A percentile compares a stretch with the other conserved stretches of the same genome.
Evolutionary conservation across 2,329 filamentous ascomycete genomes (phyloP).

Genomic region (Epichloe festucae): DNA sequence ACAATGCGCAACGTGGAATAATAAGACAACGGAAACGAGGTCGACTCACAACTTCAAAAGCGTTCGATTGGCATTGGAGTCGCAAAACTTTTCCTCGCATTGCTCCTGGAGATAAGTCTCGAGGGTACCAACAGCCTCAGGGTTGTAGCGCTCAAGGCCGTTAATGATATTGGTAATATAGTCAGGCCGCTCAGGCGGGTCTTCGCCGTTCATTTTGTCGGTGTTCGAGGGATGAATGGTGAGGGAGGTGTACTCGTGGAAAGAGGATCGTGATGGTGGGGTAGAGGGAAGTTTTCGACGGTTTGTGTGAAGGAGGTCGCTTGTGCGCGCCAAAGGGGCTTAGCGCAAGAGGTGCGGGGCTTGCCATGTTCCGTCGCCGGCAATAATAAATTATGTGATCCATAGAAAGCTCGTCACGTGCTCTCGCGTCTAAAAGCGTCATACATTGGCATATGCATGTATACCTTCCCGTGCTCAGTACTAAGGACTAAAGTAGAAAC

Average conservation of each 20-base stretch:
- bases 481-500: too few species aligned
- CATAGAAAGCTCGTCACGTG: slow-evolving; percentile 18
- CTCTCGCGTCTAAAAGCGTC: slow-evolving; percentile 18
- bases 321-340: slow-evolving; percentile 25
- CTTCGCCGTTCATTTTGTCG: slow-evolving; percentile 58
- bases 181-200: slow-evolving; percentile 81
- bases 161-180: slow-evolving; percentile 90
- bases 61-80: slow-evolving; percentile 93
- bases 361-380: slow-evolving; percentile 12
- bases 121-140: slow-evolving; percentile 84
- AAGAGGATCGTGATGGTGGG: slow-evolving; percentile 27
- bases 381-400: not conserved
- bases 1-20: not conserved
- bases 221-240: slow-evolving; percentile 11
- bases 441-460: slow-evolving; percentile 10
- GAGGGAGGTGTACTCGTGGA: slow-evolving; percentile 14
- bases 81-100: slow-evolving; percentile 88
- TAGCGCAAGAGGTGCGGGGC: slow-evolving; percentile 18
- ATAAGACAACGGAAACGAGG: not conserved
- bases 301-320: slow-evolving; percentile 25
- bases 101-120: slow-evolving; percentile 91
- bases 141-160: slow-evolving; percentile 96
- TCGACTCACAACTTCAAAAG: slow-evolving; percentile 85
- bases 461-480: not conserved
- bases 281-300: slow-evolving; percentile 28